phyloP scores from a whole-genome alignment of 192 early-diverging fungal genomes.

The Allomyces javanicus region DNA sequence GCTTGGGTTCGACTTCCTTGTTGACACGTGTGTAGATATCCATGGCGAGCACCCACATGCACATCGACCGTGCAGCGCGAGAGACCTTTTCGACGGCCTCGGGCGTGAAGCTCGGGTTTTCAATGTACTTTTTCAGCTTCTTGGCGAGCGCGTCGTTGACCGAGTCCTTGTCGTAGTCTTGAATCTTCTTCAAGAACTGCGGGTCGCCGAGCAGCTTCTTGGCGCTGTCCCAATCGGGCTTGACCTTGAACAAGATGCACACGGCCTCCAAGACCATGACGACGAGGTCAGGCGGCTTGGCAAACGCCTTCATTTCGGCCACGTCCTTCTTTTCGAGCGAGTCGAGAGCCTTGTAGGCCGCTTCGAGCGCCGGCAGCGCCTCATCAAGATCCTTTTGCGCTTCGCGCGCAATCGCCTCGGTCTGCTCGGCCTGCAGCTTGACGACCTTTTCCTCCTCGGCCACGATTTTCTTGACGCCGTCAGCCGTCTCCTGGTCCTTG shows the following conservation, averaged over 20 bases:
- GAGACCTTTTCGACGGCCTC: slow-evolving; percentile 86
- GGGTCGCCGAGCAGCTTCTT: slow-evolving; percentile 76
- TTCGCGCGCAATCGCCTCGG: slow-evolving; percentile 51
- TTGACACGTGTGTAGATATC: slow-evolving; percentile 79
- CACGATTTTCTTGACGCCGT: slow-evolving; percentile 66
- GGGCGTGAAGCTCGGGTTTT: slow-evolving; percentile 74
- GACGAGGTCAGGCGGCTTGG: slow-evolving; percentile 85
- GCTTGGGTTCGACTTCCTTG: slow-evolving; percentile 84
- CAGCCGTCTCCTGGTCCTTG: slow-evolving; percentile 79
- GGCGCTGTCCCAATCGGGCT: slow-evolving; percentile 76
- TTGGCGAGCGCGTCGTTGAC: slow-evolving; percentile 60
- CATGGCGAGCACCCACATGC: slow-evolving; percentile 95
- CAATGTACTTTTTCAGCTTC: slow-evolving; percentile 62
- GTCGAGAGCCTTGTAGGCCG: slow-evolving; percentile 82
- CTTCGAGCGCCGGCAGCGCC: slow-evolving; percentile 86
- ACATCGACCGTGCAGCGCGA: slow-evolving; percentile 93
- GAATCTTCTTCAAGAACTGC: slow-evolving; percentile 94
- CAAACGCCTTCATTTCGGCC: slow-evolving; percentile 90
- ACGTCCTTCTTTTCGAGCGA: slow-evolving; percentile 93
- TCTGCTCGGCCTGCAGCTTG: slow-evolving; percentile 44
- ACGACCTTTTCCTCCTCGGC: slow-evolving; percentile 56
- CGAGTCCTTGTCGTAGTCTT: slow-evolving; percentile 77
- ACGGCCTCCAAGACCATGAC: slow-evolving; percentile 95
- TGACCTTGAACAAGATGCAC: slow-evolving; percentile 78
- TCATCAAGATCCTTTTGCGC: slow-evolving; percentile 77